Evolutionary conservation across 1,284 basidiomycete genomes (phyloP), one percentile per base, ranked within the genome.

Genomic region (Trichosporon asahii): DNA sequence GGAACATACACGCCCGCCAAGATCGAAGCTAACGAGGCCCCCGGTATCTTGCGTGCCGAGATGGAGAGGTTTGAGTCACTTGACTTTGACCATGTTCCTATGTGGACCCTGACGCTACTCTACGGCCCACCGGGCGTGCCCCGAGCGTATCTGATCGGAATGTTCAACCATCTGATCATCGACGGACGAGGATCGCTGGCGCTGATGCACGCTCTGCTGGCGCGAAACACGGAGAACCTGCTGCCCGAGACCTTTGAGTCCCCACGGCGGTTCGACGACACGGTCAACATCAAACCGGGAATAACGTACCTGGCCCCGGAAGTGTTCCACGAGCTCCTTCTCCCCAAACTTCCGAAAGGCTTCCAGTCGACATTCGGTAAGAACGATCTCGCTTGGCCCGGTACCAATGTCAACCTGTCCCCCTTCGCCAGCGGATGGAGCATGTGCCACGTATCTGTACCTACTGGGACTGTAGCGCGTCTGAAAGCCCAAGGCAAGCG

Each of bases 271-370:
- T 65, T 77, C 18, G 77, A 78, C 63, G 76, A 77, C 37, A 76
- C 74, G 2, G 29, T 74, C 35, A 29, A 73, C 37, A 65, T 77
- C 33, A 66, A 73, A 35, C 76, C 76, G 2, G 68, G 73, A 2
- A 49, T 71, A 40, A 14, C 40, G 1, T 71, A 69, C 66, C 46
- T 79, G 18, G 65, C 77, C 0, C 74, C 76, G 8, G 65, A 79
- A 60, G 69, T 78, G 25, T 77, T 73, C 63, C 71, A 71, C 25
- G 74, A 75, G 63, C 67, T 79, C 6, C 31, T 82, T 33, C 65
- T 80, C 29, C 78, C 78, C 15, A 72, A 68, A n/a, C 70, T 80
- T 1, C 80, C 80, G 0, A 27, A 64, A 2, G 76, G 76, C 63
- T 67, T 82, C 40, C 74, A 74, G 65, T 66, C 53, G 0, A 75